phyloP scores from a whole-genome alignment of 257 asterid genomes.

The Penstemon eatonii region DNA sequence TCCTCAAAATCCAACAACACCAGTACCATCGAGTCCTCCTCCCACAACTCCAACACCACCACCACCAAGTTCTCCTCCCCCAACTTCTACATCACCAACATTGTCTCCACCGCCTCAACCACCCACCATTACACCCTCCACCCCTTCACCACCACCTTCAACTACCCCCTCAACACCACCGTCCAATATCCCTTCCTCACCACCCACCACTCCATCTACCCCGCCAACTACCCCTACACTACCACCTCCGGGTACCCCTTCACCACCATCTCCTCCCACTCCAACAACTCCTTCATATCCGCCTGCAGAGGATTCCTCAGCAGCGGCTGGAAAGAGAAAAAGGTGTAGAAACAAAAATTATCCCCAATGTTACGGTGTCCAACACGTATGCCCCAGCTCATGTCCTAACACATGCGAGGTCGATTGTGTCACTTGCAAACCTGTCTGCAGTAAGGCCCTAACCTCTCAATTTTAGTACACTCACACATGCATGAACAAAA shows the following conservation, averaged over 20 bases:
- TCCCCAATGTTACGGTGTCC: conserved; percentile 39
- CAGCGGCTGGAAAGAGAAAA: conserved; percentile 28
- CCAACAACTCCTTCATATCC: conserved; percentile 16
- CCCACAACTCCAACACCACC: conserved; percentile 18
- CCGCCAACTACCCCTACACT: conserved; percentile 19
- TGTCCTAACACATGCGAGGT: conserved; percentile 48
- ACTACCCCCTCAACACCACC: not conserved
- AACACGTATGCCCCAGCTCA: conserved; percentile 46
- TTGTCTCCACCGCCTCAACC: not conserved
- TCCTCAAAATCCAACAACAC: conserved; percentile 3
- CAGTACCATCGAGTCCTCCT: conserved; percentile 1
- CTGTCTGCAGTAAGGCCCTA: conserved; percentile 54
- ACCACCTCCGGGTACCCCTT: not conserved
- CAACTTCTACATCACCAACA: not conserved
- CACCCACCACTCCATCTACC: not conserved
- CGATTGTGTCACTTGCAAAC: conserved; percentile 60
- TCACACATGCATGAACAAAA: no score
- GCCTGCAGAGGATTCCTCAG: not conserved
- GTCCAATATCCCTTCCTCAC: not conserved
- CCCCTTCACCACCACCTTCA: conserved; percentile 7
- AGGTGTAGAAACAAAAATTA: conserved; percentile 45
- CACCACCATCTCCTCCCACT: conserved; percentile 3
- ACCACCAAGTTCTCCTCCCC: not conserved
- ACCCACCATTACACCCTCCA: not conserved
- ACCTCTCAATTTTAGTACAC: not conserved